Conservation (phyloP, 352 stramenopile species). For the Globisporangium nagaii region DNA sequence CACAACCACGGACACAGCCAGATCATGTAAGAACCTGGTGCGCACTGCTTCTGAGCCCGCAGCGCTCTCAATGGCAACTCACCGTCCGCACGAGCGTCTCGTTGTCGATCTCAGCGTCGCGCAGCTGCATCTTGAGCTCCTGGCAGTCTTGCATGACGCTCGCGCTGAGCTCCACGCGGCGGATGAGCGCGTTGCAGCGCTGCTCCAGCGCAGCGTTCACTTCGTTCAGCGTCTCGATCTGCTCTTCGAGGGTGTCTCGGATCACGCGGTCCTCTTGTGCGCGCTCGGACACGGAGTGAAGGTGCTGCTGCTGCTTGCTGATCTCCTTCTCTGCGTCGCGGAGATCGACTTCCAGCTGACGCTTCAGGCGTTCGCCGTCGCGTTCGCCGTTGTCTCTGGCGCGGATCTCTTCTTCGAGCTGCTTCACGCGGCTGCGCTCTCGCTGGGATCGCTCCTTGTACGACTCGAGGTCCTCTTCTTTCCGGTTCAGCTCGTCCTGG, state of each 20-base stretch:
- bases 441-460: conserved; percentile 47
- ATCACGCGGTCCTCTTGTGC: conserved; percentile 48
- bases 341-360: conserved; percentile 54
- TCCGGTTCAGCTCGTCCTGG: conserved; percentile 65
- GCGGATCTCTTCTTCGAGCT: conserved; percentile 45
- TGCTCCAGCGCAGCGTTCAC: conserved; percentile 73
- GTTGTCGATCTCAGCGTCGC: conserved; percentile 63
- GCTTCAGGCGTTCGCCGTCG: conserved; percentile 21
- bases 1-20: not conserved
- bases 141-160: conserved; percentile 42
- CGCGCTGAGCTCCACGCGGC: conserved; percentile 50
- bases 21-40: too few species aligned
- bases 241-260: conserved; percentile 51
- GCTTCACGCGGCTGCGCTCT: conserved; percentile 46
- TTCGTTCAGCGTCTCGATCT: conserved; percentile 66
- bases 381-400: conserved; percentile 31
- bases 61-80: too few species aligned
- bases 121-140: conserved; percentile 58
- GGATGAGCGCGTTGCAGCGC: conserved; percentile 58
- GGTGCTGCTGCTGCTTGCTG: conserved; percentile 44
- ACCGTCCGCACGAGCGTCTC: conserved; percentile 62
- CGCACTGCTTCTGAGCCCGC: too few species aligned
- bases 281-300: conserved; percentile 35
- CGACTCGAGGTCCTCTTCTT: conserved; percentile 46
- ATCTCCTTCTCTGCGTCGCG: conserved; percentile 47